Base-by-base conservation (phyloP, 345 rosid genomes). In the Sonneratia alba region DNA sequence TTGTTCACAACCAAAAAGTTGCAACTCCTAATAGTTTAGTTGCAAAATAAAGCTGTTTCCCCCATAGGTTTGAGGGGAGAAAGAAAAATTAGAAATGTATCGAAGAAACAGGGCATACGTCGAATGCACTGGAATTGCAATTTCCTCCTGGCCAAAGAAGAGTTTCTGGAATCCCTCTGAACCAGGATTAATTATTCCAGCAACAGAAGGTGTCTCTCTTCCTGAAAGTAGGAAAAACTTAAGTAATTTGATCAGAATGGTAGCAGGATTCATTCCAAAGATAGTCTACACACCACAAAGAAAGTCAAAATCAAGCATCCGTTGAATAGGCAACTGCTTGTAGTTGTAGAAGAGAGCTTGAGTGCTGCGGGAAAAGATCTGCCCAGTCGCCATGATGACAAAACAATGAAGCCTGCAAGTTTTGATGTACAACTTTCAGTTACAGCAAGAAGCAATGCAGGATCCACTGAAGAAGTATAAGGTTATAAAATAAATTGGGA, bases 221-320 rank as follows among this genome's bases (percentile, higher is more conserved):
- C 98, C 97, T 93, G 72, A 6, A 78, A 66, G 72, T 67, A 76
- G 14, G 22, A 55, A 71, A 18, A 75, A n/a, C 12, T 57, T 9
- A 1, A 62, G 69, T 69, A 36, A 68, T 12, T 40, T 13, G 19
- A 68, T 68, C 36, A 43, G 36, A 34, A n/a, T n/a, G 1, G 36
- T 13, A 24, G 21, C 36, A 43, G 21, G n/a, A 4, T 12, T 13
- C 14, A 1, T 38, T 37, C 34, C 63, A 53, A 37, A 13, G 27
- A 63, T 70, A 21, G 63, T 59, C 21, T 1, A 75, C 85, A 57
- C 38, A 91, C 98, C 98, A 51, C 98, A 94, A 59, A 94, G 96
- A 83, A 94, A 94, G 83, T 94, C 98, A 70, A 94, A 94, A 86
- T 94, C 98, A 79, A 94, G 98, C 98, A 94, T 94, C 76, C 98